Evolutionary conservation across 129 eudicot genomes (phyloP).

Genomic region (Lactuca saligna): DNA sequence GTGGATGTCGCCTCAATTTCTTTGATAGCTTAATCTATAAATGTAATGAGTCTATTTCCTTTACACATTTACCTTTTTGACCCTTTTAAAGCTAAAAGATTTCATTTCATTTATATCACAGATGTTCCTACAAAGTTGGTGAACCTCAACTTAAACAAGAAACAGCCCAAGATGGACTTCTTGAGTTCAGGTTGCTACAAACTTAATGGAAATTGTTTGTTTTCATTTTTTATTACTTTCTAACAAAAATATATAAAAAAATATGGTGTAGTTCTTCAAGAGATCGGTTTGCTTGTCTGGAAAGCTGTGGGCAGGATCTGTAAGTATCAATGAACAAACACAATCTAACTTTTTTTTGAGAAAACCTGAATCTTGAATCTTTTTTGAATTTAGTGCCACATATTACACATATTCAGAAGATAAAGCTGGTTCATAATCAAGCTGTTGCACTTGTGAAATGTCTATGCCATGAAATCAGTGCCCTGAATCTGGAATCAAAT

Average conservation of each 20-base stretch:
- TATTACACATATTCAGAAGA: conserved; percentile 32
- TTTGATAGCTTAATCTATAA: conserved; percentile 37
- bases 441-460: conserved; percentile 37
- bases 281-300: conserved; percentile 12
- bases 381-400: conserved; percentile 35
- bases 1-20: conserved; percentile 39
- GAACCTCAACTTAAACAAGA: conserved; percentile 21
- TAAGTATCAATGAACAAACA: conserved; percentile 16
- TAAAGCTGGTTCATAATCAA: conserved; percentile 36
- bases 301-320: conserved; percentile 24
- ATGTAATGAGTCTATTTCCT: conserved; percentile 16
- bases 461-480: conserved; percentile 32
- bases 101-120: conserved; percentile 6
- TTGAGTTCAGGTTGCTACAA: conserved; percentile 34
- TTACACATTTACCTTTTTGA: not conserved
- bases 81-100: not conserved
- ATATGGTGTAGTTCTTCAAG: conserved; percentile 25
- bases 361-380: conserved; percentile 19
- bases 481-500: conserved; percentile 33
- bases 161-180: conserved; percentile 24
- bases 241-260: not conserved
- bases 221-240: not conserved
- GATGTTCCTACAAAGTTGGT: conserved; percentile 35
- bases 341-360: not conserved
- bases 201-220: not conserved